Percentiles rank a stretch among this genome's conserved stretches.
Conservation (phyloP, 805 yeast genomes). For the Kazachstania psychrophila region DNA sequence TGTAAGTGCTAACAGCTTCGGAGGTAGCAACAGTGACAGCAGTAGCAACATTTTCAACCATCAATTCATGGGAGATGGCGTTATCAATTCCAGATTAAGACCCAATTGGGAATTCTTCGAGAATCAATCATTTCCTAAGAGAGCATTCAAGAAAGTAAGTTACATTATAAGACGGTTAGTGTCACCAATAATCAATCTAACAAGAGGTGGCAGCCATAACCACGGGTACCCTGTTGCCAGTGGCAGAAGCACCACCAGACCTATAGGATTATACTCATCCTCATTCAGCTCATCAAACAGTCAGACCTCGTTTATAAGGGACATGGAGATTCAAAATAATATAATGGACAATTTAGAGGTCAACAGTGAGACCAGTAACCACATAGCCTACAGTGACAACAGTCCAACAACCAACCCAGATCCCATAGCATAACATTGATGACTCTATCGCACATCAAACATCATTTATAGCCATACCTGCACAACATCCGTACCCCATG, state of each 20-base stretch:
- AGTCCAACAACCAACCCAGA: no score
- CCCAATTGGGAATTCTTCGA: slow-evolving; percentile 27
- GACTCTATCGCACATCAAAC: no score
- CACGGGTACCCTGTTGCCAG: neutral
- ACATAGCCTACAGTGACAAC: no score
- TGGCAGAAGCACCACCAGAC: neutral
- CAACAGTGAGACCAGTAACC: slow-evolving; percentile 11
- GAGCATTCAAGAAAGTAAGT: neutral
- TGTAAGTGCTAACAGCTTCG: neutral
- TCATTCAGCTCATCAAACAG: slow-evolving; percentile 6
- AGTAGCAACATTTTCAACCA: neutral
- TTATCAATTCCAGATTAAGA: no score
- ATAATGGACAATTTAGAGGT: slow-evolving; percentile 33
- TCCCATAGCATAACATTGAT: no score
- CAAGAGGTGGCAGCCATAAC: slow-evolving; percentile 1
- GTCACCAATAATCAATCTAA: neutral
- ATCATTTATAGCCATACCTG: no score
- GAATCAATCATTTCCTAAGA: slow-evolving; percentile 11
- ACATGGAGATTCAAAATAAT: slow-evolving; percentile 34
- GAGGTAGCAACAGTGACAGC: neutral
- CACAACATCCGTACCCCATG: no score
- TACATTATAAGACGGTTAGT: neutral
- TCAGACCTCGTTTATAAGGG: slow-evolving; percentile 28
- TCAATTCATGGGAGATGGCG: neutral
- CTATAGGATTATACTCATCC: slow-evolving; percentile 1